A percentile compares a stretch with the other conserved stretches of the same genome.
Conservation (phyloP, 768 basidiomycete species). For the Naganishia vishniacii region DNA sequence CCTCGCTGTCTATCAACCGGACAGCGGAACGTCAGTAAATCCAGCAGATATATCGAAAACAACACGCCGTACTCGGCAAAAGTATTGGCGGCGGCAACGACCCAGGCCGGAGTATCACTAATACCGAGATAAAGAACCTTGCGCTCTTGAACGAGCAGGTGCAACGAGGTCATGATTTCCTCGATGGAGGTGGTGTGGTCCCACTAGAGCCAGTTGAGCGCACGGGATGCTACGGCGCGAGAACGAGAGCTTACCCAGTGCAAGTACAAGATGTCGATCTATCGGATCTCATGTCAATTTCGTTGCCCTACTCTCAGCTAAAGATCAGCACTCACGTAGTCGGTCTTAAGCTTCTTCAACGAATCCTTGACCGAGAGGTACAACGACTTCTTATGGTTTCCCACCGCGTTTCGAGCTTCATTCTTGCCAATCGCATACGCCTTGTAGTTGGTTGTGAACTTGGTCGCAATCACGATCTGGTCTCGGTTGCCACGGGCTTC, state of each 20-base stretch:
- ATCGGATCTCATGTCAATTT: not conserved
- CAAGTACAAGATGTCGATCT: conserved; percentile 54
- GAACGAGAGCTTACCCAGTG: conserved; percentile 43
- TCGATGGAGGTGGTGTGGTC: conserved; percentile 56
- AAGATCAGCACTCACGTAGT: conserved; percentile 46
- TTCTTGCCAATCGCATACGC: conserved; percentile 25
- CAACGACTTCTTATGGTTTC: conserved; percentile 54
- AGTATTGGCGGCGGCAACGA: conserved; percentile 46
- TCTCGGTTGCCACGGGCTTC: conserved; percentile 51
- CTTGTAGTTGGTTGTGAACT: conserved; percentile 36
- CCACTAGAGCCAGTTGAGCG: conserved; percentile 48
- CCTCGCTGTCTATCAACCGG: conserved; percentile 49
- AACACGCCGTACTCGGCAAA: not conserved
- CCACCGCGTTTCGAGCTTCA: conserved; percentile 48
- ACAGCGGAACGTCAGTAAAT: too few species aligned
- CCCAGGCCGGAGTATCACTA: conserved; percentile 57
- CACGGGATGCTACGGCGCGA: too few species aligned
- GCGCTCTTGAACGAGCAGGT: conserved; percentile 54
- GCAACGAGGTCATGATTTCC: conserved; percentile 58
- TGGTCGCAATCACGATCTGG: conserved; percentile 54
- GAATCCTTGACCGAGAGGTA: conserved; percentile 50
- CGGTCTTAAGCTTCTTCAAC: conserved; percentile 57
- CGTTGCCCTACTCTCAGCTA: too few species aligned
- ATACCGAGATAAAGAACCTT: conserved; percentile 57
- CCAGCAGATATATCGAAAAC: too few species aligned